These are phyloP conservation scores for Pinus tabuliformis DNA, from an alignment of 75 land plant genomes.

Conservation along the genomic window DNA sequence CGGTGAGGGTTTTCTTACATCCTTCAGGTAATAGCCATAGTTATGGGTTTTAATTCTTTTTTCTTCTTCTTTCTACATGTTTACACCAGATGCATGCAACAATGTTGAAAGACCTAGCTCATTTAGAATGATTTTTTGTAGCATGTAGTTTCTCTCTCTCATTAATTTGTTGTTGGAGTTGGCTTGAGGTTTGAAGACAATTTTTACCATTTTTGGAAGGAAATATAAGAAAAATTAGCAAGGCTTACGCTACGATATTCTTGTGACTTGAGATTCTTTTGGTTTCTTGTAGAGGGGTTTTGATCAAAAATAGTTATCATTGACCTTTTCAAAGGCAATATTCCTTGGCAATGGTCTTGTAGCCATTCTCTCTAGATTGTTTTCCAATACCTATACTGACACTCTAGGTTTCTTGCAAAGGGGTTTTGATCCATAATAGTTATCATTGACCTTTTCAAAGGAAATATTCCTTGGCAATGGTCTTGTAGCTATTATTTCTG, in stretches of 20 bases:
- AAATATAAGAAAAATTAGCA: not conserved
- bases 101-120: not conserved
- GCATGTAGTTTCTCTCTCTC: not conserved
- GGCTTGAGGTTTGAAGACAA: not conserved
- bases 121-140: not conserved
- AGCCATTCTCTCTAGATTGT: slow-evolving; percentile 85
- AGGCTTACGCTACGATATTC: not conserved
- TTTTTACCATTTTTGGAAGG: not conserved
- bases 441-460: slow-evolving; percentile 47
- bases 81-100: not conserved
- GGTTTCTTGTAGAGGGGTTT: slow-evolving; percentile 78
- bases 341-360: slow-evolving; percentile 95
- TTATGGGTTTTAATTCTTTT: too few species aligned
- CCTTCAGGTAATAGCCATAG: too few species aligned
- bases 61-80: not conserved
- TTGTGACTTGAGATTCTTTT: not conserved
- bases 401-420: slow-evolving; percentile 59
- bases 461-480: too few species aligned
- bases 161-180: not conserved
- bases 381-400: slow-evolving; percentile 81
- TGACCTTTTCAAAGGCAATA: slow-evolving; percentile 95
- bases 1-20: too few species aligned
- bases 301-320: slow-evolving; percentile 91
- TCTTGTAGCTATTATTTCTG: too few species aligned
- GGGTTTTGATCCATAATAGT: too few species aligned